These are phyloP conservation scores for Hyphodiscus sp. DNA, from an alignment of 2,329 filamentous ascomycete species.

Conservation along the genomic window DNA sequence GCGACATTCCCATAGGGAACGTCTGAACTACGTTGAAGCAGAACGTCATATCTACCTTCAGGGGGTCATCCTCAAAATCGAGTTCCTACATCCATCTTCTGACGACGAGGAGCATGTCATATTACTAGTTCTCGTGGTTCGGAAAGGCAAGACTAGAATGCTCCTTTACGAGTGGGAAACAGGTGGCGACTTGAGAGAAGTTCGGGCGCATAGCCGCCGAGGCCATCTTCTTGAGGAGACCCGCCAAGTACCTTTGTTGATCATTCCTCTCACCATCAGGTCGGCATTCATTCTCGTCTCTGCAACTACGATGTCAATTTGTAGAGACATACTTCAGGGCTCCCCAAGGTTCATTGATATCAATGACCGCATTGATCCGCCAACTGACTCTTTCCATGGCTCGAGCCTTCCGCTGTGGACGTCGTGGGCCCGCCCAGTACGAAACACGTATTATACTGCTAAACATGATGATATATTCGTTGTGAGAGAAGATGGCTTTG, in stretches of 20 bases:
- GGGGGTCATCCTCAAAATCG: conserved; percentile 77
- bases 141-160: conserved; percentile 44
- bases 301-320: conserved; percentile 50
- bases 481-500: conserved; percentile 77
- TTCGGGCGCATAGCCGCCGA: conserved; percentile 40
- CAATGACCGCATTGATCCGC: conserved; percentile 34
- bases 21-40: conserved; percentile 52
- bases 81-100: conserved; percentile 69
- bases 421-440: conserved; percentile 73
- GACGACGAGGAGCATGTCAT: conserved; percentile 66
- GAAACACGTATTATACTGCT: conserved; percentile 53
- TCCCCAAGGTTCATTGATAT: conserved; percentile 43
- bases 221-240: conserved; percentile 46
- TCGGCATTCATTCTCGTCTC: conserved; percentile 66
- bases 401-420: conserved; percentile 60
- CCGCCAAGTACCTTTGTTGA: conserved; percentile 56
- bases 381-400: conserved; percentile 43
- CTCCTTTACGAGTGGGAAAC: conserved; percentile 56
- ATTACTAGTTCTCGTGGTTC: conserved; percentile 59
- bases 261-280: conserved; percentile 66
- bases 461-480: conserved; percentile 76
- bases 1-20: conserved; percentile 40
- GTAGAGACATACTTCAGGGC: conserved; percentile 47
- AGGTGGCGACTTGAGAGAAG: conserved; percentile 40
- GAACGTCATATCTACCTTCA: conserved; percentile 38